Percentiles rank a stretch among this genome's conserved stretches.
phyloP scores from a whole-genome alignment of 2,329 filamentous ascomycete species.

The Nigrospora oryzae region DNA sequence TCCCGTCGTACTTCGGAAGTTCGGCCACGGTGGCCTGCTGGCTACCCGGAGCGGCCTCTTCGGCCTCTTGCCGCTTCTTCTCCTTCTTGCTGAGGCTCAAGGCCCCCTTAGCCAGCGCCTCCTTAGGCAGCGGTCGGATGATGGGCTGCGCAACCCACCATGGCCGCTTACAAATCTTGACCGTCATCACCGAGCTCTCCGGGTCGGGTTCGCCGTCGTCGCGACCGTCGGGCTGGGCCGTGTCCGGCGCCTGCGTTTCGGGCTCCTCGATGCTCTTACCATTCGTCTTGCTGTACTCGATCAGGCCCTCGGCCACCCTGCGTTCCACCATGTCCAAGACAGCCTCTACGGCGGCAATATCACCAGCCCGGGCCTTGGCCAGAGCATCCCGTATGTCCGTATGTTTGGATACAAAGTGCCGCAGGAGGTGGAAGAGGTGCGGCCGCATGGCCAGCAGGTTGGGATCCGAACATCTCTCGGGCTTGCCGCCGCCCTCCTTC shows the following conservation, averaged over 20 bases:
- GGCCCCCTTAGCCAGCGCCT: constrained; percentile 76
- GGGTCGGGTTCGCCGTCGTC: constrained; percentile 26
- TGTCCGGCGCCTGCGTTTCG: constrained; percentile 10
- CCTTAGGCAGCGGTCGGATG: constrained; percentile 75
- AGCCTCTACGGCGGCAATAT: constrained; percentile 69
- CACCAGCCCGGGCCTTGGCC: constrained; percentile 57
- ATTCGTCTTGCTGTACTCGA: constrained; percentile 52
- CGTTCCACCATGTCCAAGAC: constrained; percentile 69
- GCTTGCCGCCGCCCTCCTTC: constrained; percentile 38
- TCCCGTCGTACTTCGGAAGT: constrained; percentile 12
- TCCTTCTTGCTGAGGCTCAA: constrained; percentile 68
- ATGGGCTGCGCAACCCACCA: constrained; percentile 91
- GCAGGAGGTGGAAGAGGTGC: constrained; percentile 86
- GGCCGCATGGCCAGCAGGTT: constrained; percentile 80
- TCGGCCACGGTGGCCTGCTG: constrained; percentile 7
- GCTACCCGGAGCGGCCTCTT: not conserved
- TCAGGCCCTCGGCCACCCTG: constrained; percentile 63
- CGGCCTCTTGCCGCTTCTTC: constrained; percentile 25
- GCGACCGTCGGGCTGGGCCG: constrained; percentile 14
- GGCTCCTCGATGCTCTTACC: constrained; percentile 38
- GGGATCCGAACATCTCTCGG: constrained; percentile 30
- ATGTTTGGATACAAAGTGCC: constrained; percentile 71
- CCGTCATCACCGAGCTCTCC: constrained; percentile 57
- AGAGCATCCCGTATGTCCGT: constrained; percentile 82
- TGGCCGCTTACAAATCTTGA: constrained; percentile 67